Evolutionary conservation across 2,329 filamentous ascomycete genomes (phyloP), one percentile per base, ranked within the genome.

Genomic region (Xylariaceae sp.): DNA sequence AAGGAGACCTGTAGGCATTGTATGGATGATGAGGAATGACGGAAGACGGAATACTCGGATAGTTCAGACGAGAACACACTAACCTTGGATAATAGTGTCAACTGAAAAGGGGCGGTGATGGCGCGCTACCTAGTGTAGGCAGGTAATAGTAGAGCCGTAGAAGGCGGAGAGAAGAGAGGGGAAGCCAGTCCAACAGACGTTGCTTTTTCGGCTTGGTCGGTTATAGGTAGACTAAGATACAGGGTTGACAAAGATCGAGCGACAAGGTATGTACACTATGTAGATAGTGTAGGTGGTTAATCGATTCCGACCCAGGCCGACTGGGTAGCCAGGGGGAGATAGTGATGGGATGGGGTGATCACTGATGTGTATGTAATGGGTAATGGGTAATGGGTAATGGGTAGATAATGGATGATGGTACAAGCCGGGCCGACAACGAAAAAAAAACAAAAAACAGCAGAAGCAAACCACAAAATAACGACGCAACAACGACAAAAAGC

Each of bases 111-210:
- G 34, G 47, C 37, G 34, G 47, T 30, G 50, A 32, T 35, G 47
- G 40, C 34, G 35, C 32, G 32, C 8, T 8, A 8, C 32, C 5
- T 34, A 34, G 32, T 8, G 35, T 37, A 37, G 35, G 47, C 19
- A 39, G 44, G 30, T 41, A 3, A 37, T 37, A 37, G 35, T 11
- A 6, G 35, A 37, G 12, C 35, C 35, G 26, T 39, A 51, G 49
- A 45, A 42, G 53, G 49, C 48, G 50, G 51, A 52, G 57, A 54
- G 47, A 58, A 57, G 55, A 54, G 55, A 53, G 57, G 57, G 57
- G 42, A 53, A 26, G 11, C 39, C 40, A 57, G 39, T 39, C 49
- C 45, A 44, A 26, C 42, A 12, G n/a, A 44, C 46, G 52, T 47
- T 50, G 47, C 52, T 51, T 47, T 42, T 58, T 53, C 39, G 37